Evolutionary conservation across 2,329 filamentous ascomycete genomes (phyloP), one percentile per base, ranked within the genome.

Genomic region (Penicillium sp.): DNA sequence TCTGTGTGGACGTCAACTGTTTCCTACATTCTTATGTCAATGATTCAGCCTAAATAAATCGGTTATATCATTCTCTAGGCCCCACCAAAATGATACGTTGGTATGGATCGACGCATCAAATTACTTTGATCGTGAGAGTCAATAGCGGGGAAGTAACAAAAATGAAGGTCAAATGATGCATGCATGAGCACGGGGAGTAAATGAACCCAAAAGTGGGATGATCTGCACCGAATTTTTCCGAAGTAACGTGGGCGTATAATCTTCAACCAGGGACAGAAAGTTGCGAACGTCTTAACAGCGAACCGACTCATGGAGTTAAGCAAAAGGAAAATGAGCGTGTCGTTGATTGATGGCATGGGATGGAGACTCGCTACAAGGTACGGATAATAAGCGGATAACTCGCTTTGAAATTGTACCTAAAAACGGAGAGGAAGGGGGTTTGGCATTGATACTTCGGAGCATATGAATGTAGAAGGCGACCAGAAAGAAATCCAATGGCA

Each of bases 1-100:
- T 43, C 29, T 7, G 18, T 23, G n/a, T 21, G 18, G 9, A 44
- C 11, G 21, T 11, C 19, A n/a, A 4, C 14, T 7, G 21, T 43
- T 28, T 37, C 37, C 21, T 45, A 44, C n/a, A 28, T 39, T 19
- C 11, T 1, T 39, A 23, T n/a, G 16, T 2, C 26, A 2, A 1
- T 2, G 2, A 46, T 49, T 56, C 46, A 56, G 54, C 48, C 54
- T 56, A 19, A 51, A 23, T 37, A 3, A 13, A 23, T 34, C 16
- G 40, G 40, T 10, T 46, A 31, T 44, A 44, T 19, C 3, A 11
- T 24, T 7, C 16, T n/a, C 10, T 19, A 2, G n/a, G 8, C 26
- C 28, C 43, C 34, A 13, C 16, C 24, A 40, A 13, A 36, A n/a
- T 29, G 24, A 23, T 42, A 33, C 39, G n/a, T 3, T 14, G 23